Conservation (phyloP, 768 basidiomycete genomes). For the Steccherinum ochraceum region DNA sequence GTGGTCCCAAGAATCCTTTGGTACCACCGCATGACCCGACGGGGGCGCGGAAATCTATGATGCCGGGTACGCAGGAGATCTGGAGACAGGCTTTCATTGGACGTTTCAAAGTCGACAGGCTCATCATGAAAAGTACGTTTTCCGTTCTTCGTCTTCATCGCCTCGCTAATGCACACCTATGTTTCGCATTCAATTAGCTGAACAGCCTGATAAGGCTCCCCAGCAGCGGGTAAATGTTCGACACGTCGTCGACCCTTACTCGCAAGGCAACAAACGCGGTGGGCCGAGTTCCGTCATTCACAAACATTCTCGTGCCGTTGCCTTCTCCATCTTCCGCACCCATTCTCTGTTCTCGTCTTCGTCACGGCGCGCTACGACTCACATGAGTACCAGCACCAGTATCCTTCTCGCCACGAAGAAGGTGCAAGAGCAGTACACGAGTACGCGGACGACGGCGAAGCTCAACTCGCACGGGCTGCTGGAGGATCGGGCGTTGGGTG, state of each 20-base stretch:
- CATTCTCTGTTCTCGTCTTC: slow-evolving; percentile 30
- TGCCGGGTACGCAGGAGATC: slow-evolving; percentile 48
- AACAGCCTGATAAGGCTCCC: slow-evolving; percentile 49
- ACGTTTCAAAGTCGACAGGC: slow-evolving; percentile 53
- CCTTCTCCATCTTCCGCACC: slow-evolving; percentile 73
- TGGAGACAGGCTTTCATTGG: slow-evolving; percentile 65
- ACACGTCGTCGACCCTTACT: slow-evolving; percentile 45
- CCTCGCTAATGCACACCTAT: slow-evolving; percentile 1
- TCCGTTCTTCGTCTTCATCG: slow-evolving; percentile 3
- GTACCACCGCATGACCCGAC: slow-evolving; percentile 5
- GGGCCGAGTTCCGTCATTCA: slow-evolving; percentile 70
- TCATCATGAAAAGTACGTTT: slow-evolving; percentile 23
- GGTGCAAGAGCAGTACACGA: slow-evolving; percentile 77
- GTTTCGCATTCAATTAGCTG: slow-evolving; percentile 16
- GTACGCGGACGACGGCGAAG: slow-evolving; percentile 64
- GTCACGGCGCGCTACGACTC: slow-evolving; percentile 9
- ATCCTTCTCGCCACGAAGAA: slow-evolving; percentile 67
- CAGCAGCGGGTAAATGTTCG: slow-evolving; percentile 66
- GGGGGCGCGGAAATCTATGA: slow-evolving; percentile 28
- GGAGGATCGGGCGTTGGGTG: slow-evolving; percentile 28
- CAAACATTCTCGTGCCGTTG: slow-evolving; percentile 73
- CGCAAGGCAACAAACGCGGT: slow-evolving; percentile 33
- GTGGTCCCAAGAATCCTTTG: slow-evolving; percentile 13
- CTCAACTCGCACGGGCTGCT: slow-evolving; percentile 64
- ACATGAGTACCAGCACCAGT: slow-evolving; percentile 18